These are phyloP conservation scores for Starmerella bombi DNA, from an alignment of 805 yeast genomes.

Conservation along the genomic window DNA sequence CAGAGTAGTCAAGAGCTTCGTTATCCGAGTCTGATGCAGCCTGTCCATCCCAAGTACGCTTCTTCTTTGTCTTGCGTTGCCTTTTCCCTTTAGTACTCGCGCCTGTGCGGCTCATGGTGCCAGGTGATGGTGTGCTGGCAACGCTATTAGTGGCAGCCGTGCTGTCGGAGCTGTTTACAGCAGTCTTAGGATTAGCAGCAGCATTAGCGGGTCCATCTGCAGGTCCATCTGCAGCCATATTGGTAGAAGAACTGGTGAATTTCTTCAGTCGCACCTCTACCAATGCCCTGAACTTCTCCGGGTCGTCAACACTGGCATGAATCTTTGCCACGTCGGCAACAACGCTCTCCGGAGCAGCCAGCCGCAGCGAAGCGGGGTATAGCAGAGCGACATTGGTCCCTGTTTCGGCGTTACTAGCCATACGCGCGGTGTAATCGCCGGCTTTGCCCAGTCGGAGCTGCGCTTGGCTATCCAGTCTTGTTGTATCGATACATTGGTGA, in stretches of 20 bases:
- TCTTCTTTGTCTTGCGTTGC: constrained; percentile 25
- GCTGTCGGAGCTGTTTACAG: neutral
- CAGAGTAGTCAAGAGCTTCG: constrained; percentile 44
- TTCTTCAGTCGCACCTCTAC: constrained; percentile 24
- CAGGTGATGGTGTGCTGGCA: too few species aligned
- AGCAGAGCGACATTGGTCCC: constrained; percentile 31
- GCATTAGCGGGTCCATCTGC: constrained; percentile 2
- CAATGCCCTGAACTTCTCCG: constrained; percentile 18
- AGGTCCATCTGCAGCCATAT: neutral
- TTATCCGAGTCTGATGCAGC: constrained; percentile 34
- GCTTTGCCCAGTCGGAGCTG: constrained; percentile 11
- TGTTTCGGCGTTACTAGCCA: constrained; percentile 32
- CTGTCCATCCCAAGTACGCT: constrained; percentile 50
- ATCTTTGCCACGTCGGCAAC: constrained; percentile 26
- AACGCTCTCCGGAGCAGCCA: constrained; percentile 26
- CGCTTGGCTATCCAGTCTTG: constrained; percentile 24
- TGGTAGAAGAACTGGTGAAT: neutral
- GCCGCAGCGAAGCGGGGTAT: constrained; percentile 28
- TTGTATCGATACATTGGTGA: constrained; percentile 33
- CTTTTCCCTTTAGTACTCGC: neutral
- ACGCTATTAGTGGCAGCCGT: neutral
- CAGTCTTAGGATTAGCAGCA: constrained; percentile 1
- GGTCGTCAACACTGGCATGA: constrained; percentile 22
- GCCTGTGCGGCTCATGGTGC: neutral
- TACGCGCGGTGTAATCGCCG: constrained; percentile 34